These are phyloP conservation scores for Mortierella polycephala DNA, from an alignment of 371 early-diverging fungal genomes.

Conservation along the genomic window DNA sequence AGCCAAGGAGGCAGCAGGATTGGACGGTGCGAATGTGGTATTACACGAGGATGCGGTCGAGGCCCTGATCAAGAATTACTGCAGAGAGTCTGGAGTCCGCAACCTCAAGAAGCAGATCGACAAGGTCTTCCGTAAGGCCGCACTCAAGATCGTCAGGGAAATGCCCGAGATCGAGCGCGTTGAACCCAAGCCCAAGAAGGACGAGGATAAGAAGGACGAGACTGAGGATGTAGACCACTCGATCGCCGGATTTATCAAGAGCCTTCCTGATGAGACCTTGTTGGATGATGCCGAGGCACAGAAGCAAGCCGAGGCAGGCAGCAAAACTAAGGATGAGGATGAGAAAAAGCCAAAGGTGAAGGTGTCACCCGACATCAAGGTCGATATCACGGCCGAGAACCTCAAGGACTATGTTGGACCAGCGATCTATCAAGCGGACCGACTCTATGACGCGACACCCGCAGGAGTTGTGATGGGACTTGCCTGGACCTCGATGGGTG, in stretches of 20 bases:
- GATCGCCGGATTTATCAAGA: constrained; percentile 36
- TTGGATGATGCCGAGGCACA: constrained; percentile 32
- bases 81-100: constrained; percentile 97
- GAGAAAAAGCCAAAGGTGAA: constrained; percentile 37
- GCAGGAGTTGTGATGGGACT: constrained; percentile 97
- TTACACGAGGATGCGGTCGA: constrained; percentile 84
- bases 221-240: constrained; percentile 10
- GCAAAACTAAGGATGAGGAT: constrained; percentile 14
- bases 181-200: constrained; percentile 18
- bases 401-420: constrained; percentile 94
- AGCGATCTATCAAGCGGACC: constrained; percentile 88
- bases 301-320: constrained; percentile 15
- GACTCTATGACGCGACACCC: constrained; percentile 90
- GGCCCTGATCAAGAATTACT: constrained; percentile 87
- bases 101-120: constrained; percentile 98
- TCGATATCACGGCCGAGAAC: constrained; percentile 72
- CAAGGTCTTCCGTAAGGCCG: constrained; percentile 96
- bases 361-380: constrained; percentile 66
- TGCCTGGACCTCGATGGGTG: constrained; percentile 96
- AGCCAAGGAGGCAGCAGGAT: constrained; percentile 83
- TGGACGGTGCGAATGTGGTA: constrained; percentile 78
- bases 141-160: constrained; percentile 84
- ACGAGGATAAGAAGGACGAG: constrained; percentile 18
- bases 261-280: constrained; percentile 33
- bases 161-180: constrained; percentile 59